Evolutionary conservation across 202 grass and related monocot genomes (phyloP), one percentile per base, ranked within the genome.

Genomic region (Sporobolus alterniflorus): DNA sequence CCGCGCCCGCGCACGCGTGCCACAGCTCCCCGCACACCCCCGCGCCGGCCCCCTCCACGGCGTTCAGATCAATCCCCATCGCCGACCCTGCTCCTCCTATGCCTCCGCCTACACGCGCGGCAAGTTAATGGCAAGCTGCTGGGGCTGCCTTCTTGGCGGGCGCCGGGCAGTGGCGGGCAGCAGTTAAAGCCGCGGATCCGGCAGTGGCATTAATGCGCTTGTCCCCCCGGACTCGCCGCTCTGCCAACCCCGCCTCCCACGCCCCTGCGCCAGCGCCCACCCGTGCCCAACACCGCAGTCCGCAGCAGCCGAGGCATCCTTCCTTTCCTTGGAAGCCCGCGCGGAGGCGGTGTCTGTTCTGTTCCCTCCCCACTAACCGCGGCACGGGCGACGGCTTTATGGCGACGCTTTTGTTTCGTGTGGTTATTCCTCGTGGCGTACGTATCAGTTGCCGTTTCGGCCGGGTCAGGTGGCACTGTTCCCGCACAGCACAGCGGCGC

Each of bases 21-120:
- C 96, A 98, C 80, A 98, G 88, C 87, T 96, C 96, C 42, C 32
- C 73, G 76, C 96, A 92, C 77, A 91, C 73, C 70, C 15, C 31
- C 75, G 9, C 10, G 7, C 82, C 80, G 50, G 78, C 92, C 44
- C 83, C 92, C 49, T 96, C 91, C 21, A 89, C 67, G 28, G 67
- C 40, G 89, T 96, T 98, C 11, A 98, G 85, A 82, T 98, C 96
- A 22, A 91, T 59, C 91, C 96, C 95, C 95, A 65, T 24, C 64
- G n/a, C n/a, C n/a, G n/a, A n/a, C 24, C 13, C 56, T 11, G 11
- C 17, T 26, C 44, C 31, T 20, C 49, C 29, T 3, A 50, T 11
- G 11, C 17, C 17, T 11, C 26, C 25, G 46, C 42, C 32, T 36
- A 34, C 56, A 10, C 18, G 56, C 10, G 47, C 33, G 56, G 56